Evolutionary conservation across 2,329 filamentous ascomycete genomes (phyloP), one percentile per base, ranked within the genome.

Genomic region (Madurella mycetomatis): DNA sequence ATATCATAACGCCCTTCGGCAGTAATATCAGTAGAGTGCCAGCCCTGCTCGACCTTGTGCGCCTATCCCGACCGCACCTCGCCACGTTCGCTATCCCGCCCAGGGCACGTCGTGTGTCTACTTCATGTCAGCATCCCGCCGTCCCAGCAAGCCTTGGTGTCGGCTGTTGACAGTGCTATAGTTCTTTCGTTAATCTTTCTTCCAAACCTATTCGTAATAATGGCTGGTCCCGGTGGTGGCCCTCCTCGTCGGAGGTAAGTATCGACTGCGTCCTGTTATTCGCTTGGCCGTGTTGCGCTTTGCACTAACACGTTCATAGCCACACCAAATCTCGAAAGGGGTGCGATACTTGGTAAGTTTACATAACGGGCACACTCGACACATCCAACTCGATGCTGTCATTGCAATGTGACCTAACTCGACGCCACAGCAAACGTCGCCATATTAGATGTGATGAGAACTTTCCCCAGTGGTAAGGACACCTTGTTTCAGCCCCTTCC

Each of bases 271-370:
- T 9, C 17, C 4, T 3, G 15, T 25, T 5, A 15, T 42, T 11
- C 32, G n/a, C 34, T 44, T 41, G 51, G 30, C 18, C 47, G 19
- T 15, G 41, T 51, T 34, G 15, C 42, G 39, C 15, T 39, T 9
- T 37, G 41, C 15, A 32, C 51, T 49, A 57, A 64, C 54, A 19
- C 18, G 1, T 9, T 43, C 56, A 18, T 70, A 96, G 92, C 78
- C 94, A 99, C 78, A 99, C 94, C 70, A 99, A 99, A 79, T 97
- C 92, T 66, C 87, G 94, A 69, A 97, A 96, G 76, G 94, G 94
- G 60, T 99, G 94, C 81, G 92, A 95, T 67, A 96, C 91, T 59
- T 99, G 94, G 77, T 80, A 75, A 59, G 74, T 67, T 51, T 57
- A 30, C 46, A 43, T 16, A 45, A 9, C 41, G 19, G 15, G n/a